A percentile compares a stretch with the other conserved stretches of the same genome.
These are phyloP conservation scores for Globisporangium carolinianum DNA, from an alignment of 352 stramenopile genomes.

Conservation along the genomic window DNA sequence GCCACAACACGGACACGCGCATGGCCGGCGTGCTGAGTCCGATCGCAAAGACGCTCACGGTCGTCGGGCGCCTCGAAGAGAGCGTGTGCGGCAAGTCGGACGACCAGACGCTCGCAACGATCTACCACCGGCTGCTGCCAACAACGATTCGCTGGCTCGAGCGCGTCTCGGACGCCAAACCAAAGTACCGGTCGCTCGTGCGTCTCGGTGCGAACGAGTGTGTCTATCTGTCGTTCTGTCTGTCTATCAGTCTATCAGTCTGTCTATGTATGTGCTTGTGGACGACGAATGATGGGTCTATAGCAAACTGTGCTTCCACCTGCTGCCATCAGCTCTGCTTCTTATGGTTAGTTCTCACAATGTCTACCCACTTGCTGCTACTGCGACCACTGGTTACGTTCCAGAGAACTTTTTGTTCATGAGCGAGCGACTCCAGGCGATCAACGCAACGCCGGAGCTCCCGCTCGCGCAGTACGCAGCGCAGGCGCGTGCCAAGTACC, in stretches of 20 bases:
- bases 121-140: conserved; percentile 61
- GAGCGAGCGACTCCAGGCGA: conserved; percentile 34
- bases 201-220: conserved; percentile 38
- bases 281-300: too few relatives aligned
- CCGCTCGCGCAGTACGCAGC: conserved; percentile 46
- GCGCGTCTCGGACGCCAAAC: conserved; percentile 50
- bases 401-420: conserved; percentile 73
- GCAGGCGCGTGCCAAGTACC: conserved; percentile 32
- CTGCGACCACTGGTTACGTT: too few relatives aligned
- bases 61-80: conserved; percentile 57
- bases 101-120: conserved; percentile 45
- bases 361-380: too few relatives aligned
- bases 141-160: conserved; percentile 66
- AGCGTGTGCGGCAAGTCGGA: conserved; percentile 49
- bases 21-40: conserved; percentile 64
- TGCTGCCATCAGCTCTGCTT: too few relatives aligned
- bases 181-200: conserved; percentile 59
- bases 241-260: not conserved
- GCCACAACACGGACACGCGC: conserved; percentile 55
- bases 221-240: too few relatives aligned
- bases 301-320: too few relatives aligned
- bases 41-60: conserved; percentile 60
- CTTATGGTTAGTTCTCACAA: too few relatives aligned
- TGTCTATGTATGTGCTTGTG: not conserved
- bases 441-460: conserved; percentile 39